Percentiles rank a stretch among this genome's conserved stretches.
These are phyloP conservation scores for Malassezia nana DNA, from an alignment of 1,284 basidiomycete species.

Conservation along the genomic window DNA sequence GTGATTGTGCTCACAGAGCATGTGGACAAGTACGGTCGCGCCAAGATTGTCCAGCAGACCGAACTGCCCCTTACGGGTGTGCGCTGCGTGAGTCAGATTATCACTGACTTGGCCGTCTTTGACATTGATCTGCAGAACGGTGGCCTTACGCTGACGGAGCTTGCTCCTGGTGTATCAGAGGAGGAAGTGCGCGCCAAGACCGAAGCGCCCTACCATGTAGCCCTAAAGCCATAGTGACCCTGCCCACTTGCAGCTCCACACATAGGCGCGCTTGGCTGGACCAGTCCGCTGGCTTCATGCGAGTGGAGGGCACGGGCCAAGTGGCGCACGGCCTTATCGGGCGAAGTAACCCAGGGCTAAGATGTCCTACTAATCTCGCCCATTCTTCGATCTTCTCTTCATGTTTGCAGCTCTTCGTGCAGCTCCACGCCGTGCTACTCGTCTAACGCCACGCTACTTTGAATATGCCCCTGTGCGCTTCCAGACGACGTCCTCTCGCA, in stretches of 20 bases:
- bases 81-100: slow-evolving; percentile 72
- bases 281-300: neutral
- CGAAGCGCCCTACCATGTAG: slow-evolving; percentile 61
- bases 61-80: slow-evolving; percentile 77
- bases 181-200: slow-evolving; percentile 79
- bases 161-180: slow-evolving; percentile 69
- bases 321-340: neutral
- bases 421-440: slow-evolving; percentile 3
- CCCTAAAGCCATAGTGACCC: slow-evolving; percentile 20
- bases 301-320: neutral
- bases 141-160: slow-evolving; percentile 65
- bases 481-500: slow-evolving; percentile 6
- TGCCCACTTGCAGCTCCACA: neutral
- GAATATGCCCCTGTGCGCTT: neutral
- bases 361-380: too few relatives aligned
- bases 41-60: slow-evolving; percentile 76
- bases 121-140: slow-evolving; percentile 67
- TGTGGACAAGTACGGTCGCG: slow-evolving; percentile 73
- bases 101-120: slow-evolving; percentile 82
- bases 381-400: neutral
- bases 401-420: slow-evolving; percentile 12
- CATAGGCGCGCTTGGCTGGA: neutral
- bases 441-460: neutral
- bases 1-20: slow-evolving; percentile 77
- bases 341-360: too few relatives aligned